Evolutionary conservation across 2,329 filamentous ascomycete genomes (phyloP), one percentile per base, ranked within the genome.

Genomic region (Botrytis fabae): DNA sequence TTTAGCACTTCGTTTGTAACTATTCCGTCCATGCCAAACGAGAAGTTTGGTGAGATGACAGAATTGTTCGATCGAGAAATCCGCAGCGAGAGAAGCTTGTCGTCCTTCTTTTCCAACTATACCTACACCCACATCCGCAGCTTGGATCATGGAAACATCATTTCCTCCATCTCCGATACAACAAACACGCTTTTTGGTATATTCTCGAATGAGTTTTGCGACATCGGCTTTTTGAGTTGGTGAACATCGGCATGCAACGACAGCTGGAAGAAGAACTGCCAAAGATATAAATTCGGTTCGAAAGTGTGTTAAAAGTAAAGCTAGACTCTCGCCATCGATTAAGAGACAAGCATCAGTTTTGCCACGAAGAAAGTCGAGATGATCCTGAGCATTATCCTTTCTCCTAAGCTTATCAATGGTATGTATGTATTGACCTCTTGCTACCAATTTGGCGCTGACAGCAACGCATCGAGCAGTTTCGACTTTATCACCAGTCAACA

Each of bases 101-200:
- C 93, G 90, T 48, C 96, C 96, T 85, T 99, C 96, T 85, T 99
- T 99, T 74, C 96, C 96, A 0, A 98, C 96, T 75, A 99, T 99
- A 75, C 96, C 96, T 40, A 99, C 95, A 74, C 97, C 97, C 0
- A 99, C 95, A 80, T 99, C 96, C 0, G 97, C 96, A 12, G 96
- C 95, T 85, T 98, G 96, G 78, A 99, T 99, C 96, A 99, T 99
- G 77, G 92, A 95, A 8, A 99, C 96, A 81, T 99, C 97, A 83
- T 99, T 99, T 78, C 97, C 96, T 77, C 96, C 96, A 80, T 99
- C 96, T 54, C 96, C 96, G 77, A 99, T 99, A 81, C 96, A 98
- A 83, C 95, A 97, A 25, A 98, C 93, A 22, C 97, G 92, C 83
- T 98, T 98, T 82, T 93, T 94, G 32, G 96, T 99, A 82, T 93